Conservation (phyloP, 805 yeast genomes). For the Suhomyces sp. region DNA sequence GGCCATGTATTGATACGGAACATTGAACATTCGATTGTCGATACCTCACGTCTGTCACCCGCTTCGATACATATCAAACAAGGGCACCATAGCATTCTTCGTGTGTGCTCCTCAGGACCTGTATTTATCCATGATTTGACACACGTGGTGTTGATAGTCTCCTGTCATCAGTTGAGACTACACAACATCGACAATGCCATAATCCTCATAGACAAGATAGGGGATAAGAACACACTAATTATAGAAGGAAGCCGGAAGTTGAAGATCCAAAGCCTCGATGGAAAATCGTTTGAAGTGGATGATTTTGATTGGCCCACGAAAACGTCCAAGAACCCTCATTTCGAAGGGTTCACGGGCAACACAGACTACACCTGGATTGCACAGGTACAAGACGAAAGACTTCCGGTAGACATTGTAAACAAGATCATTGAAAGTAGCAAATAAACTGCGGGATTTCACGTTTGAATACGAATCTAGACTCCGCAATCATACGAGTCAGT, state of each 20-base stretch:
- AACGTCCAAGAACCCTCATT: slow-evolving; percentile 10
- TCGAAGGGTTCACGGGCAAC: no score
- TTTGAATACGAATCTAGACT: no score
- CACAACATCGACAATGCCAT: slow-evolving; percentile 20
- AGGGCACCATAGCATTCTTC: slow-evolving; percentile 16
- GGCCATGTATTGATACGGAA: slow-evolving; percentile 15
- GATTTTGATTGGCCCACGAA: slow-evolving; percentile 30
- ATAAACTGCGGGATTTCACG: no score
- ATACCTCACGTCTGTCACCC: slow-evolving; percentile 3
- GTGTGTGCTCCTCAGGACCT: slow-evolving; percentile 28
- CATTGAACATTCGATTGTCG: slow-evolving; percentile 9
- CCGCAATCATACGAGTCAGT: no score
- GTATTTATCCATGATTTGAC: slow-evolving; percentile 24
- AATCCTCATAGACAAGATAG: slow-evolving; percentile 18
- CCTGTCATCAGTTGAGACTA: slow-evolving; percentile 33
- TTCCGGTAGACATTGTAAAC: no score
- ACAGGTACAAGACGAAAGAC: no score
- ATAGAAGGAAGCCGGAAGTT: slow-evolving; percentile 30
- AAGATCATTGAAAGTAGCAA: no score
- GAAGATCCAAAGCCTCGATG: slow-evolving; percentile 12
- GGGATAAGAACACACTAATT: slow-evolving; percentile 22
- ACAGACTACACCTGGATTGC: no score
- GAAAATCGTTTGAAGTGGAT: slow-evolving; percentile 19
- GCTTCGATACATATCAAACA: slow-evolving; percentile 24
- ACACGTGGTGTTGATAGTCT: slow-evolving; percentile 17